Evolutionary conservation across 768 basidiomycete genomes (phyloP), one percentile per base, ranked within the genome.

Genomic region (Termitomyces heimii): DNA sequence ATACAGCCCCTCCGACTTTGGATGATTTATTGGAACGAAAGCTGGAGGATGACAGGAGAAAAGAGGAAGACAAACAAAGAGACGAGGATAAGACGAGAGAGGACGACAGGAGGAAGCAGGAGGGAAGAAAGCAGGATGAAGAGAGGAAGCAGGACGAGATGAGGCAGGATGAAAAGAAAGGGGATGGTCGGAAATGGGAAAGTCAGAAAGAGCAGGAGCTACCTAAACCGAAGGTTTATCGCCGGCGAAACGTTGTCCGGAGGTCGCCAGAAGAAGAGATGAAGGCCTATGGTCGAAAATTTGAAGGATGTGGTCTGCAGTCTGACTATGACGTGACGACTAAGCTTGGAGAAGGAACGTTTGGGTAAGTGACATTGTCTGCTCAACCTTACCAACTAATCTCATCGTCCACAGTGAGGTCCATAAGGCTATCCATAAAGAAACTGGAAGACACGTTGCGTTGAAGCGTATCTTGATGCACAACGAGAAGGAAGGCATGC

Each of bases 391-490:
- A 39, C 55, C 52, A 45, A 29, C 54, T 14, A n/a, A 24, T 59
- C 20, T 46, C 37, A 53, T 32, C 53, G 60, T 46, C 53, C 45
- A 40, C 67, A 94, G 93, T 42, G 94, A 95, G 70, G 94, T 97
- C 2, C 93, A 95, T 69, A 94, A 94, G 64, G 94, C 92, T 6
- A 76, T 86, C 16, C 86, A 89, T 60, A 80, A 78, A 14, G 64
- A 73, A 3, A 85, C 83, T 0, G 81, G 83, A 1, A 76, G 71
- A 12, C 70, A 77, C 0, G 94, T 98, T 12, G 96, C 96, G 7
- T 74, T 98, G 49, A 98, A 98, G 71, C 86, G 94, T 52, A 95
- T 98, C 62, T 77, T 98, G 55, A 93, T 97, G 84, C 95, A 97
- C 69, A 94, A 95, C 67, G 92, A 95, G 71, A 90, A 92, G 64